phyloP scores from a whole-genome alignment of 1,284 basidiomycete species.

The Psilocybe mexicana region DNA sequence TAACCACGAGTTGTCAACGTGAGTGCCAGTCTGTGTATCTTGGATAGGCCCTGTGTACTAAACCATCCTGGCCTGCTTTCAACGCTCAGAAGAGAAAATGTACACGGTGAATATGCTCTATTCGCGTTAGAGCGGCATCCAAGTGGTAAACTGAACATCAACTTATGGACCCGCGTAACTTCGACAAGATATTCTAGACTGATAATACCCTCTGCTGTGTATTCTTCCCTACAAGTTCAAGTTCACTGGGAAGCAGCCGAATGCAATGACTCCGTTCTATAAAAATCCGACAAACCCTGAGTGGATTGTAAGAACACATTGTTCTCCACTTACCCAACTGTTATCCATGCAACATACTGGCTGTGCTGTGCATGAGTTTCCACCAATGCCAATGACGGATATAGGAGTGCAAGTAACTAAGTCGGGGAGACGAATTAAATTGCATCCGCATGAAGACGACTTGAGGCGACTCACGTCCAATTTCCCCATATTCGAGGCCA shows the following conservation, averaged over 20 bases:
- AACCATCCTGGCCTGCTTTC: too few relatives aligned
- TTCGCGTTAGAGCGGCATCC: too few relatives aligned
- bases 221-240: background rate
- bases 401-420: background rate
- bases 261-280: background rate
- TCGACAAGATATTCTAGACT: too few relatives aligned
- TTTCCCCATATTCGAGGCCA: background rate
- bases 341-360: slow-evolving; percentile 6
- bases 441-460: background rate
- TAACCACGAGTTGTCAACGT: too few relatives aligned
- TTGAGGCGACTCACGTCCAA: background rate
- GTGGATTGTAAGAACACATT: background rate
- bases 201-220: too few relatives aligned
- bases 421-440: background rate
- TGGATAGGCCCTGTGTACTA: too few relatives aligned
- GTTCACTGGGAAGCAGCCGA: slow-evolving; percentile 5
- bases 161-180: too few relatives aligned
- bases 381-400: background rate
- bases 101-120: too few relatives aligned
- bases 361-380: slow-evolving; percentile 3
- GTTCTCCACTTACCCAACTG: background rate
- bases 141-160: too few relatives aligned
- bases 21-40: too few relatives aligned
- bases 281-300: background rate
- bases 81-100: too few relatives aligned